Evolutionary conservation across 495 filamentous ascomycete species (phyloP).

Genomic region (Trichoderma orchidacearum): DNA sequence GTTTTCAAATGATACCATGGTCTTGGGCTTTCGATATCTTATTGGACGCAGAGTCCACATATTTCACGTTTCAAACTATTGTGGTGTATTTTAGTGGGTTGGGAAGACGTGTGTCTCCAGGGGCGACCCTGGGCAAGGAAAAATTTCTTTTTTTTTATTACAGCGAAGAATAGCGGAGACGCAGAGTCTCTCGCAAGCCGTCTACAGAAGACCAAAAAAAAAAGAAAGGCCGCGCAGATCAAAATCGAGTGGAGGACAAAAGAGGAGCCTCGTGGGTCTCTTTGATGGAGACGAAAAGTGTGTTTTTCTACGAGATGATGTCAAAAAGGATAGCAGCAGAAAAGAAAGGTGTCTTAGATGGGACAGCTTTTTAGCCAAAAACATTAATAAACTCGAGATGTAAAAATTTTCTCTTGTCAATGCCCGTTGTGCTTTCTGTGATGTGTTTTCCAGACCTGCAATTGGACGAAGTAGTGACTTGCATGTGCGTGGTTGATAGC

Average conservation of each 20-base stretch:
- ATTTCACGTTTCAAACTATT: too few species aligned
- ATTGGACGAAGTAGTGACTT: too few species aligned
- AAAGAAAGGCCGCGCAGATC: constrained; percentile 9
- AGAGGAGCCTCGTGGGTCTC: constrained; percentile 1
- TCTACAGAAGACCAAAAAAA: constrained; percentile 10
- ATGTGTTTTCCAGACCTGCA: too few species aligned
- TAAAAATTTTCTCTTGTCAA: not conserved
- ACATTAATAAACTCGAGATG: not conserved
- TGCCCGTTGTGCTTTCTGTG: too few species aligned
- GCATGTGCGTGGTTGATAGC: too few species aligned
- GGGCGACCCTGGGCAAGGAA: not conserved
- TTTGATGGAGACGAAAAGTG: not conserved
- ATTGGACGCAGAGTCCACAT: too few species aligned
- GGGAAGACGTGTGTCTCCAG: not conserved
- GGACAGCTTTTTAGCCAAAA: not conserved
- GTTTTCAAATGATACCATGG: constrained; percentile 24
- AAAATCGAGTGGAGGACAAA: constrained; percentile 3
- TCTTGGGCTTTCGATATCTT: constrained; percentile 13
- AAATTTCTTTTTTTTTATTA: not conserved
- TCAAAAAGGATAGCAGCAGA: not conserved
- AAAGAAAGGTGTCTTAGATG: not conserved
- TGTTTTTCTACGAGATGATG: constrained; percentile 3
- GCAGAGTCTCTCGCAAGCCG: constrained; percentile 14
- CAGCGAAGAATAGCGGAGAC: constrained; percentile 8
- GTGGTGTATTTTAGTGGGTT: constrained; percentile 17